Base-by-base conservation (phyloP, 1,139 yeast genomes). In the Lodderomyces parapsilosis region DNA sequence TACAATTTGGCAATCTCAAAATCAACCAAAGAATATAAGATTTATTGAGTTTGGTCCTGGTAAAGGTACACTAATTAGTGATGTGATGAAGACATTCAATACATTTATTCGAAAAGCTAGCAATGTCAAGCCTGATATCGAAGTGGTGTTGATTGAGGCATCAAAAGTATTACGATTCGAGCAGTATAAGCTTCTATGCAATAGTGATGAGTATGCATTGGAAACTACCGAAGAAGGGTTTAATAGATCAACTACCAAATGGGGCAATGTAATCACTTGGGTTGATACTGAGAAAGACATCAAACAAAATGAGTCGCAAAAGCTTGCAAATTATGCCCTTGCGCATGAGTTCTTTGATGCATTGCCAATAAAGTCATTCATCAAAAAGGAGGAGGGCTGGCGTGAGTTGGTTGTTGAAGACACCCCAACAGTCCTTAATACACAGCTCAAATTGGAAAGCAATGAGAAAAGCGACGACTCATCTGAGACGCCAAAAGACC, bases 331-430 rank as follows among this genome's bases (percentile, higher is more conserved):
- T 48, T 87, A 78, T 57, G 70, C 86, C 7, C 59, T 88, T 43
- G 95, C 95, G 0, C 96, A 88, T 58, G 96, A 88, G 58, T 88
- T 88, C 55, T 88, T 85, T 57, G 96, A 88, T 63, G 96, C 96
- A 0, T 68, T 88, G 46, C 96, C 96, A 0, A 82, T 88, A 20
- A 82, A 84, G 50, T 76, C 83, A 49, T 88, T 86, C 57, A 74
- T 78, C 43, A 76, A 76, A 50, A 80, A 86, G 0, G 65, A 68
- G 25, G 60, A 76, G 14, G 88, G 89, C 0, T 88, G 96, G 96
- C 69, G 93, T 52, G 96, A 88, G 57, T 71, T 80, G 35, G 58
- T 86, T 37, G 95, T 88, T 23, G 94, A 73, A 45, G 75, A 71
- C 45, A 59, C 74, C 0, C 60, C 68, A 2, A 61, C 68, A 40